phyloP scores from a whole-genome alignment of 306 rosid genomes.

The Gastrolobium villosum region DNA sequence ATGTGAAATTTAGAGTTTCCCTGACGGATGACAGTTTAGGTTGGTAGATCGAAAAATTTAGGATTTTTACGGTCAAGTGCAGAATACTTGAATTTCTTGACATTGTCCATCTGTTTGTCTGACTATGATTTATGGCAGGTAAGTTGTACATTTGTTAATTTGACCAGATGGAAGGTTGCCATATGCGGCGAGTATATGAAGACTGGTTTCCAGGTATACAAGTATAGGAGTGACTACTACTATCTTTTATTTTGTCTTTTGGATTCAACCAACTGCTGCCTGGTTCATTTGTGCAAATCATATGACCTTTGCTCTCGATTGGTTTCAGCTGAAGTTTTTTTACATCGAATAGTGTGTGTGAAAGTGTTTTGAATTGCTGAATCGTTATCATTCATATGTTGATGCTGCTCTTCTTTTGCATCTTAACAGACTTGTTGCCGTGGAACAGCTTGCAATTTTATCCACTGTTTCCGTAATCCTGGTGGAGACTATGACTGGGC shows the following conservation, averaged over 20 bases:
- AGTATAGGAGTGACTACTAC: slow-evolving; percentile 39
- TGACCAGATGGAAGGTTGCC: slow-evolving; percentile 95
- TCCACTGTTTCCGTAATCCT: slow-evolving; percentile 95
- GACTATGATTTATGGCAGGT: slow-evolving; percentile 66
- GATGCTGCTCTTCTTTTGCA: slow-evolving; percentile 33
- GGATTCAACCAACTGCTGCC: slow-evolving; percentile 19
- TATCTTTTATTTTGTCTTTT: slow-evolving; percentile 38
- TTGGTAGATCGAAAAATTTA: slow-evolving; percentile 27
- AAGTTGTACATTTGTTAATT: slow-evolving; percentile 77
- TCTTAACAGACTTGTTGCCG: slow-evolving; percentile 83
- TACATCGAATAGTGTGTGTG: slow-evolving; percentile 11
- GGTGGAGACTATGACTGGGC: slow-evolving; percentile 98
- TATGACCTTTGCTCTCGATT: slow-evolving; percentile 41
- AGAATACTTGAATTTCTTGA: slow-evolving; percentile 30
- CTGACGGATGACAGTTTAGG: neutral
- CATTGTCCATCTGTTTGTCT: slow-evolving; percentile 31
- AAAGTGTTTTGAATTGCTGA: slow-evolving; percentile 33
- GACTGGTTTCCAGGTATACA: slow-evolving; percentile 79
- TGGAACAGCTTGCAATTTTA: slow-evolving; percentile 95
- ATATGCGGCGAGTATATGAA: slow-evolving; percentile 98
- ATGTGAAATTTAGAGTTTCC: slow-evolving; percentile 27
- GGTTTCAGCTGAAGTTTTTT: slow-evolving; percentile 24
- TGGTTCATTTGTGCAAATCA: slow-evolving; percentile 32
- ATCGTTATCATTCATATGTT: slow-evolving; percentile 30
- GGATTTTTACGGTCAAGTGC: slow-evolving; percentile 23